A percentile compares a stretch with the other conserved stretches of the same genome.
Conservation (phyloP, 2,329 filamentous ascomycete species). For the Neonectria neomacrospora region DNA sequence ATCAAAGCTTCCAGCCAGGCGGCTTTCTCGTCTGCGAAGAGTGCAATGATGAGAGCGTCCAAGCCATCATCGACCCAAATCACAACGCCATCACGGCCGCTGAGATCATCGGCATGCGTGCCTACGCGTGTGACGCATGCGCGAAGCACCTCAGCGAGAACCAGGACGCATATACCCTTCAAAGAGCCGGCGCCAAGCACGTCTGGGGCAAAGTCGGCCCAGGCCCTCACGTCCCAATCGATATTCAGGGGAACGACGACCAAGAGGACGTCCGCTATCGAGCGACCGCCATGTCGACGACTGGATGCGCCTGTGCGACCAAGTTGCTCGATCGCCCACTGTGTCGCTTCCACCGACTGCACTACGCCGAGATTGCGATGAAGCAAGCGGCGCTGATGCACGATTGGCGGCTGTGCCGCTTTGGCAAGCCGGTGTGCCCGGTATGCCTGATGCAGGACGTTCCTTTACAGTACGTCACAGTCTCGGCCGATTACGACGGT, state of each 20-base stretch:
- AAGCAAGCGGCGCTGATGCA: slow-evolving; percentile 38
- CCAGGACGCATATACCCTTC: slow-evolving; percentile 17
- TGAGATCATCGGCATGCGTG: slow-evolving; percentile 49
- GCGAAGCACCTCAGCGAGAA: slow-evolving; percentile 21
- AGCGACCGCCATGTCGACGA: slow-evolving; percentile 37
- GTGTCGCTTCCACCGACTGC: slow-evolving; percentile 51
- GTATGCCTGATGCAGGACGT: slow-evolving; percentile 42
- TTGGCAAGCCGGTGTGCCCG: slow-evolving; percentile 45
- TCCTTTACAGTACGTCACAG: slow-evolving; percentile 20
- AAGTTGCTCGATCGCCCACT: slow-evolving; percentile 49
- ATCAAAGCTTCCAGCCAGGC: slow-evolving; percentile 26
- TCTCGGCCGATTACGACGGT: slow-evolving; percentile 32
- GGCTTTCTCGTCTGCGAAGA: slow-evolving; percentile 34
- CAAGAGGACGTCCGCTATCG: slow-evolving; percentile 18
- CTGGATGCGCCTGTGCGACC: slow-evolving; percentile 52
- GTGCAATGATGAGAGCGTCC: slow-evolving; percentile 42
- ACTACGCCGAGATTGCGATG: slow-evolving; percentile 42
- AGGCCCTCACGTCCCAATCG: neutral
- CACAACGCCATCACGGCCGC: slow-evolving; percentile 23
- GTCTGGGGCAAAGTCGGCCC: slow-evolving; percentile 43
- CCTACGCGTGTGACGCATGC: slow-evolving; percentile 51
- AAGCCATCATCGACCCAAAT: slow-evolving; percentile 28
- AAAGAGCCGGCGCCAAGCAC: slow-evolving; percentile 28
- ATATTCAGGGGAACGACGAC: neutral
- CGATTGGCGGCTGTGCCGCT: slow-evolving; percentile 42